These are phyloP conservation scores for Chlorella sp. DNA, from an alignment of 139 green algal species.

Conservation along the genomic window DNA sequence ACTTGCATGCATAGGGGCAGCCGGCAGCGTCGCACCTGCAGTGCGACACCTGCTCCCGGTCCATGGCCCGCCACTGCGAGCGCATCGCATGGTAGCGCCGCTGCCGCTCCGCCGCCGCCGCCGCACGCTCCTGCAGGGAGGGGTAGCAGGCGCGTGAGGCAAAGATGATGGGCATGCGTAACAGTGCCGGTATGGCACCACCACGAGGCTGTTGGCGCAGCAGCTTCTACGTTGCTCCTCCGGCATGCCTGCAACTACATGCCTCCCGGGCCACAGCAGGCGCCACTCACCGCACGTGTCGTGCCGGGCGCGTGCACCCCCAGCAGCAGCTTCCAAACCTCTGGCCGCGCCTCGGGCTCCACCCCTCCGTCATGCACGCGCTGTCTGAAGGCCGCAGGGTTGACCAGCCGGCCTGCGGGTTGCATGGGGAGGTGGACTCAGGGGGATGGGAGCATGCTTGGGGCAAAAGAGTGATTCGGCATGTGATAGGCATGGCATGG, in stretches of 20 bases:
- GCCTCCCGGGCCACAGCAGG: too few species aligned
- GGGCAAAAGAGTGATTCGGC: too few species aligned
- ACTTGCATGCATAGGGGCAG: too few species aligned
- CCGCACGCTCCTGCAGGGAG: constrained; percentile 47
- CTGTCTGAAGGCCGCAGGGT: constrained; percentile 55
- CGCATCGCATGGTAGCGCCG: constrained; percentile 63
- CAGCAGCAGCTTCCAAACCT: constrained; percentile 89
- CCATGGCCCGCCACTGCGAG: constrained; percentile 81
- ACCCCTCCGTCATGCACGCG: constrained; percentile 75
- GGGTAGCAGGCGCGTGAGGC: too few species aligned
- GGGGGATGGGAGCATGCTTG: neutral
- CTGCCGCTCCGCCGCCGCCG: constrained; percentile 10
- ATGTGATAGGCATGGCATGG: too few species aligned
- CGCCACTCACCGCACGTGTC: too few species aligned
- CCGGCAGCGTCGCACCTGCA: too few species aligned
- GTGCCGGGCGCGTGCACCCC: constrained; percentile 63
- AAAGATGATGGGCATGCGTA: too few species aligned
- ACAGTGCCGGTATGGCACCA: too few species aligned
- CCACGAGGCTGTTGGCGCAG: too few species aligned
- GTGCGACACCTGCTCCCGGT: constrained; percentile 62
- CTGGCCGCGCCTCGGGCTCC: constrained; percentile 44
- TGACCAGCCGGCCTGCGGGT: constrained; percentile 61
- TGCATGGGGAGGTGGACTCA: neutral
- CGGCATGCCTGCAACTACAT: too few species aligned
- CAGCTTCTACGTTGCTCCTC: too few species aligned